These are phyloP conservation scores for Boletus pseudopeckii DNA, from an alignment of 768 basidiomycete genomes.

Conservation along the genomic window DNA sequence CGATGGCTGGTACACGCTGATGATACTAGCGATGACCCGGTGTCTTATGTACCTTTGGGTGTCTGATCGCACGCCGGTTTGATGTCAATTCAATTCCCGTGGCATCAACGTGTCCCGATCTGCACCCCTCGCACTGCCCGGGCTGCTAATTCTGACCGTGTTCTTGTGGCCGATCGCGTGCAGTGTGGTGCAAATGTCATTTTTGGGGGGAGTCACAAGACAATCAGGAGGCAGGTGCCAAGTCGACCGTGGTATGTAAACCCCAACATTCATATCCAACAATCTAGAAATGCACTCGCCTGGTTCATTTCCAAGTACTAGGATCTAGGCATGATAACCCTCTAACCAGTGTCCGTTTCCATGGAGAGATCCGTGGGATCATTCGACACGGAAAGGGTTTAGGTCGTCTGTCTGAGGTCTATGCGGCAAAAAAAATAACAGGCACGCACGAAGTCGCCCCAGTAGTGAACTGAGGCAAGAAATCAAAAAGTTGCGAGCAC, in stretches of 20 bases:
- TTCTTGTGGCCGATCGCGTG: conserved; percentile 2
- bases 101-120: conserved; percentile 19
- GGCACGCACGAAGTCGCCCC: conserved; percentile 23
- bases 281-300: conserved; percentile 5
- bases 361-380: conserved; percentile 12
- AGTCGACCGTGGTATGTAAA: not conserved
- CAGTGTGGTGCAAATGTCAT: not conserved
- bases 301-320: not conserved
- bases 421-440: not conserved
- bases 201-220: not conserved
- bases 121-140: conserved; percentile 16
- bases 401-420: conserved; percentile 15
- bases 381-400: conserved; percentile 22
- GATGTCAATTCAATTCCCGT: conserved; percentile 1
- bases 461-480: conserved; percentile 26
- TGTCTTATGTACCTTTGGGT: conserved; percentile 4
- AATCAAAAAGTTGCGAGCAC: conserved; percentile 22
- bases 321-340: not conserved
- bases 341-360: not conserved
- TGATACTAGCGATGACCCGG: not conserved
- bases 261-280: not conserved
- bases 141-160: not conserved
- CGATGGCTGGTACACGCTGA: not conserved
- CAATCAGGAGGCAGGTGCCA: not conserved
- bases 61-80: conserved; percentile 17